Evolutionary conservation across 192 early-diverging fungal species (phyloP), one percentile per base, ranked within the genome.

Genomic region (Podila clonocystis): DNA sequence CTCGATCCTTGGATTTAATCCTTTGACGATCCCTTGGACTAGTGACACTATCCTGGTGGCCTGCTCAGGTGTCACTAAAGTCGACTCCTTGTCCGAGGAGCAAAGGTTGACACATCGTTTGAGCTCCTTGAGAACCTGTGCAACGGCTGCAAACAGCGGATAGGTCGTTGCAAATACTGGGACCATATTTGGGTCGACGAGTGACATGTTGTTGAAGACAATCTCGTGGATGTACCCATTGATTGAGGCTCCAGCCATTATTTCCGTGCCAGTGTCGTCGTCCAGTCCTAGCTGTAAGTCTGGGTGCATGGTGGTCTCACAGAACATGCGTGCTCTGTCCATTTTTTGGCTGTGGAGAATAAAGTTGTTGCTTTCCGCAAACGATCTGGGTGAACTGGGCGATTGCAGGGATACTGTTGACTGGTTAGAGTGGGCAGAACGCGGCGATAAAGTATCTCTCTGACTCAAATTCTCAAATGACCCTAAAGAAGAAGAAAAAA

Each of bases 161-260:
- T 83, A 89, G 0, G 84, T 87, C 11, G 80, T 48, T 20, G 84
- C 74, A 62, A 89, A 85, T 15, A 78, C 67, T 20, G 70, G 48
- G 19, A 83, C 49, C 19, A 82, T 83, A 9, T 78, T 73, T 36
- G 64, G 29, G 41, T 70, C 29, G 30, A 24, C 8, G 12, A 28
- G 31, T 45, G 58, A 20, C 11, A 60, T 36, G 48, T 77, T 70
- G 57, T 82, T 58, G 57, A 90, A 87, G 15, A 94, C 59, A 64
- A 93, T 73, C 68, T 94, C 91, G 58, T 91, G 89, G 31, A 93
- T 86, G 13, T 93, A 74, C 3, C 63, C 74, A 20, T 70, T 65
- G 45, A 77, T 62, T 2, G 74, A 77, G 5, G 68, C 74, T 3
- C 68, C 74, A 1, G 50, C 31, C n/a, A 77, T 17, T 38, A 48